Conservation (phyloP, 768 basidiomycete species). For the Hygrocybe coccinea region DNA sequence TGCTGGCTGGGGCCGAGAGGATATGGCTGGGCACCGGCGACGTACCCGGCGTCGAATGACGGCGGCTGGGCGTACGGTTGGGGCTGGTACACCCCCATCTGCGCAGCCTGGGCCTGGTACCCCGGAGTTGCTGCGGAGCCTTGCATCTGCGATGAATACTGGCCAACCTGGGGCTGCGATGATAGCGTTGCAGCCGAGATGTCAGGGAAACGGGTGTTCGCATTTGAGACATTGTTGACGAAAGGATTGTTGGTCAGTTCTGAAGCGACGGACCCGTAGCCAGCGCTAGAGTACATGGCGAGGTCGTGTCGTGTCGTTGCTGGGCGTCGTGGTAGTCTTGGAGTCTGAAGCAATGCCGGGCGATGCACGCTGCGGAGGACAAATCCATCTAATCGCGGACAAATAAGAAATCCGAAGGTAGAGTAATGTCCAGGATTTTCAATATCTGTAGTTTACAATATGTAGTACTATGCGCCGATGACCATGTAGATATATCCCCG, state of each 20-base stretch:
- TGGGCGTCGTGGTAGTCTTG: too few relatives aligned
- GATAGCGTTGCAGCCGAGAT: constrained; percentile 33
- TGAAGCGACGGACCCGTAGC: constrained; percentile 35
- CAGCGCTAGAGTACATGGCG: constrained; percentile 39
- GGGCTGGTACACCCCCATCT: constrained; percentile 36
- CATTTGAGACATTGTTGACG: constrained; percentile 45
- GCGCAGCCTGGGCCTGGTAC: constrained; percentile 36
- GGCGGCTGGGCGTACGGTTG: constrained; percentile 18
- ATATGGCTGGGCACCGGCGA: background rate
- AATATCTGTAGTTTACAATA: too few relatives aligned
- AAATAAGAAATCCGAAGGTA: too few relatives aligned
- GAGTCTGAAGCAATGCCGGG: too few relatives aligned
- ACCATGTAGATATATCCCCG: too few relatives aligned
- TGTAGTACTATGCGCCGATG: too few relatives aligned
- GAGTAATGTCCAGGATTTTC: too few relatives aligned
- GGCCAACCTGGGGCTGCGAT: constrained; percentile 20
- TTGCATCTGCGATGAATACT: constrained; percentile 39
- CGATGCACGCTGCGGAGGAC: too few relatives aligned
- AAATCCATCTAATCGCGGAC: too few relatives aligned
- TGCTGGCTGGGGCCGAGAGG: background rate
- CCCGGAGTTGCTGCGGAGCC: constrained; percentile 20
- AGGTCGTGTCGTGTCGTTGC: background rate
- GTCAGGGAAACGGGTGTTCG: constrained; percentile 60
- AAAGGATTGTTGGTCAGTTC: constrained; percentile 65
- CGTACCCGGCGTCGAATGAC: background rate